Conservation (phyloP, 2,329 filamentous ascomycete species). For the Aureobasidium sp. region DNA sequence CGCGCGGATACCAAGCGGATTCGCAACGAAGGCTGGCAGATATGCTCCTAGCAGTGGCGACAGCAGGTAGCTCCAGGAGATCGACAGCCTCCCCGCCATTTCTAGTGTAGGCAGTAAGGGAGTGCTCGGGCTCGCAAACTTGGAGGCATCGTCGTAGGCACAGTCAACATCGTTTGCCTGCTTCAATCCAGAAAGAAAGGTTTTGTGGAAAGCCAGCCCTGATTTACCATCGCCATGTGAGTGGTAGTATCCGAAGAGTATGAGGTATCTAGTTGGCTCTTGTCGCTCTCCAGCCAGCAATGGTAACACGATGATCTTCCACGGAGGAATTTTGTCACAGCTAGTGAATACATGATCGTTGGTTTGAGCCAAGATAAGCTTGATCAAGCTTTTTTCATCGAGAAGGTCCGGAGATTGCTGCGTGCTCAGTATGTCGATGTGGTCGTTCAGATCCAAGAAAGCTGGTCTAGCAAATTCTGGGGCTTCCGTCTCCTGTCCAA, state of each 20-base stretch:
- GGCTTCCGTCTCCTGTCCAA: constrained; percentile 29
- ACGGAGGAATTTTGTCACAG: constrained; percentile 29
- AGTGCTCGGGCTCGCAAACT: constrained; percentile 14
- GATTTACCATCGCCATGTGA: constrained; percentile 36
- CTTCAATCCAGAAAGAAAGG: constrained; percentile 27
- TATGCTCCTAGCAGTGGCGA: constrained; percentile 30
- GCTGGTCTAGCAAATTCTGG: constrained; percentile 26
- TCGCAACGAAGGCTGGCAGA: constrained; percentile 29
- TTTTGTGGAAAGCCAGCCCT: constrained; percentile 35
- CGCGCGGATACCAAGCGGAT: constrained; percentile 25
- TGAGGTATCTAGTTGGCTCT: constrained; percentile 21
- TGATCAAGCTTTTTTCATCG: constrained; percentile 2
- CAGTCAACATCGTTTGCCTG: neutral
- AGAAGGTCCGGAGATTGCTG: neutral
- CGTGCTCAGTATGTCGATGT: constrained; percentile 28
- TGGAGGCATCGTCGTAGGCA: neutral
- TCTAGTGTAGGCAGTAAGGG: constrained; percentile 32
- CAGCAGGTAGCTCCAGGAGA: constrained; percentile 39
- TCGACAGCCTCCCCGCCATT: constrained; percentile 29
- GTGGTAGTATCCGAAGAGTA: constrained; percentile 38
- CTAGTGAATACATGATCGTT: constrained; percentile 17
- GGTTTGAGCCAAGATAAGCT: neutral
- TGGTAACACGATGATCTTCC: constrained; percentile 34
- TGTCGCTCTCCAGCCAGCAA: constrained; percentile 12
- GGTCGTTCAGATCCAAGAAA: constrained; percentile 30